These are phyloP conservation scores for Diutina scorzettiae DNA, from an alignment of 1,139 yeast species.

Conservation along the genomic window DNA sequence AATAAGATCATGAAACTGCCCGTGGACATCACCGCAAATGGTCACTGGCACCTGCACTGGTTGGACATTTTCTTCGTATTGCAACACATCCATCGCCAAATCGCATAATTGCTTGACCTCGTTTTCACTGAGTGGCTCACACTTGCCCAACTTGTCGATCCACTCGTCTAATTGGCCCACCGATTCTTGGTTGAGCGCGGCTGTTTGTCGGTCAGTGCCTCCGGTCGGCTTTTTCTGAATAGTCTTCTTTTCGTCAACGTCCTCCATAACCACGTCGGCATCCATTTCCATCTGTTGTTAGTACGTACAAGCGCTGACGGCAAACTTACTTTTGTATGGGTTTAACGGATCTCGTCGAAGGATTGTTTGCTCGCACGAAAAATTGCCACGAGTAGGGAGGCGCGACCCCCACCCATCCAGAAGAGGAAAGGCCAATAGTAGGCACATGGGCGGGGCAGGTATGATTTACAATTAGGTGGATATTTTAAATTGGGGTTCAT, in stretches of 20 bases:
- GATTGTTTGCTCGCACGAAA: neutral
- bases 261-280: constrained; percentile 64
- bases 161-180: constrained; percentile 73
- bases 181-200: constrained; percentile 18
- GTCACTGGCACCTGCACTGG: constrained; percentile 74
- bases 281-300: constrained; percentile 42
- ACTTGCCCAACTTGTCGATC: constrained; percentile 68
- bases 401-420: no score
- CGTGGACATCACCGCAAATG: constrained; percentile 13
- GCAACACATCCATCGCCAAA: constrained; percentile 85
- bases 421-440: no score
- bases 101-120: constrained; percentile 75
- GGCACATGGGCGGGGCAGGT: no score
- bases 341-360: no score
- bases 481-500: no score
- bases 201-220: constrained; percentile 11
- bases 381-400: no score
- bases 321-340: no score
- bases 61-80: constrained; percentile 87
- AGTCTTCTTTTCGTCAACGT: constrained; percentile 36
- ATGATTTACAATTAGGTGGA: no score
- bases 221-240: constrained; percentile 6
- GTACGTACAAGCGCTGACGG: no score
- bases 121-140: constrained; percentile 75
- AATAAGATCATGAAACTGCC: constrained; percentile 4